Evolutionary conservation across 352 stramenopile species (phyloP).

Genomic region (Blastocystis sp.): DNA sequence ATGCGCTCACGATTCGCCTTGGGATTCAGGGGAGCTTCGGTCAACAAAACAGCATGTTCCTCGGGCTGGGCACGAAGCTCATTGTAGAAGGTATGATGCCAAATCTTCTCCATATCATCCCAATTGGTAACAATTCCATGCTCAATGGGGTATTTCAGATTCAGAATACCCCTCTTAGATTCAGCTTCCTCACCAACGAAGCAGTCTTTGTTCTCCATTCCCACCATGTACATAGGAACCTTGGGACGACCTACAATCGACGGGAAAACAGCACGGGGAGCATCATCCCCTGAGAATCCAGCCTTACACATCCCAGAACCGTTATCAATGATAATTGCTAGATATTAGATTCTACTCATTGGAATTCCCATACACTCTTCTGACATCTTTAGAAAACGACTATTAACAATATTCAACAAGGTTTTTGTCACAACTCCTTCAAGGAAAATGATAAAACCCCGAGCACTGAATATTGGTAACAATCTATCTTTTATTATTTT

Average conservation of each 20-base stretch:
- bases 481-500: not conserved
- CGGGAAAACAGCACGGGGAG: conserved; percentile 89
- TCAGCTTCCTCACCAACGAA: conserved; percentile 88
- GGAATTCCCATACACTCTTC: not conserved
- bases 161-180: conserved; percentile 87
- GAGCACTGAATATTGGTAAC: not conserved
- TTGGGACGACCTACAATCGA: conserved; percentile 77
- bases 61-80: conserved; percentile 87
- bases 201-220: conserved; percentile 89
- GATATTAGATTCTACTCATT: not conserved
- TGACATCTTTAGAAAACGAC: not conserved
- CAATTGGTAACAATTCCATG: conserved; percentile 92
- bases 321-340: conserved; percentile 90
- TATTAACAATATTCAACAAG: not conserved
- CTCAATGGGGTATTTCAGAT: conserved; percentile 93
- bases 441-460: conserved; percentile 4
- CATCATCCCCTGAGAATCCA: conserved; percentile 93
- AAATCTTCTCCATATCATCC: conserved; percentile 98
- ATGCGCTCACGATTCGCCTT: conserved; percentile 84
- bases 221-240: conserved; percentile 92
- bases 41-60: conserved; percentile 89
- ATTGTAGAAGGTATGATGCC: conserved; percentile 99
- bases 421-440: not conserved
- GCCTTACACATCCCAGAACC: conserved; percentile 98
- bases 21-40: conserved; percentile 81